Evolutionary conservation across 192 early-diverging fungal species (phyloP).

Genomic region (Gamsiella multidivaricata): DNA sequence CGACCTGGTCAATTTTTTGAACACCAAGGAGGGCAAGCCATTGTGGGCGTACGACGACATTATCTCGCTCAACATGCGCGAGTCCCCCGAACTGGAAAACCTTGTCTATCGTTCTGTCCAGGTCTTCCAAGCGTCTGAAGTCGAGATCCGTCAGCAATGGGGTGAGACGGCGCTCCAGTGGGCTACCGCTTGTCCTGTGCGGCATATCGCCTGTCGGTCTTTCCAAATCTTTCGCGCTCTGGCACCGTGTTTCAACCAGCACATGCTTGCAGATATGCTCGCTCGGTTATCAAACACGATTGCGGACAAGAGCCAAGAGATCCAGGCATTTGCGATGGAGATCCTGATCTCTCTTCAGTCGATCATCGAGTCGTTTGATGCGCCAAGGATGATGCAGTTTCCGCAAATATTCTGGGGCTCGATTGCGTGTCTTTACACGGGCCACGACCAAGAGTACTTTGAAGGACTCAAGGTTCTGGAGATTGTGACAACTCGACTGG

Average conservation of each 20-base stretch:
- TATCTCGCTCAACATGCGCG: constrained; percentile 59
- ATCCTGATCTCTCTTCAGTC: constrained; percentile 75
- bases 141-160: constrained; percentile 74
- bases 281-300: constrained; percentile 80
- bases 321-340: constrained; percentile 86
- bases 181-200: constrained; percentile 85
- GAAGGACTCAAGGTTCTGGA: constrained; percentile 76
- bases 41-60: constrained; percentile 88
- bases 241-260: constrained; percentile 74
- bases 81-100: constrained; percentile 62
- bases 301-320: constrained; percentile 77
- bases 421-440: constrained; percentile 76
- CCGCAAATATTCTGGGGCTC: constrained; percentile 88
- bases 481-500: constrained; percentile 68
- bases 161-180: constrained; percentile 83
- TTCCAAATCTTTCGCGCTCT: constrained; percentile 85
- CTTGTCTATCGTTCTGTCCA: constrained; percentile 59
- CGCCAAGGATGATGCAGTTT: constrained; percentile 67
- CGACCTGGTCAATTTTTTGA: constrained; percentile 59
- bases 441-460: constrained; percentile 81
- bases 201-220: constrained; percentile 88
- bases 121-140: constrained; percentile 60
- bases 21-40: constrained; percentile 76
- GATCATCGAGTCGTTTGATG: constrained; percentile 68
- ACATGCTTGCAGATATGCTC: constrained; percentile 83